Percentiles rank a stretch among this genome's conserved stretches.
phyloP scores from a whole-genome alignment of 257 asterid species.

The Lycium barbarum region DNA sequence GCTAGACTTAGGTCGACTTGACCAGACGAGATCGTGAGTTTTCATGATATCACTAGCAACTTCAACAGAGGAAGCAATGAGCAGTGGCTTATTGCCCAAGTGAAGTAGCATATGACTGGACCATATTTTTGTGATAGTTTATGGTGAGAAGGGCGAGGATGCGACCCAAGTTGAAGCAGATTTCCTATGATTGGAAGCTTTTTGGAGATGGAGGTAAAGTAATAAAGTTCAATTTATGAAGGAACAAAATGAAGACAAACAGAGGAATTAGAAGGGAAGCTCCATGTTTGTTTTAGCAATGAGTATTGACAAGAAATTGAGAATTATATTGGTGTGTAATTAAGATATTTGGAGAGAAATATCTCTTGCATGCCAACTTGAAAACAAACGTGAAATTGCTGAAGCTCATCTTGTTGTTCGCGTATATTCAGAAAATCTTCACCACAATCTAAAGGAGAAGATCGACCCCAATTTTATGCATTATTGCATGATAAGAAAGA shows the following conservation, averaged over 20 bases:
- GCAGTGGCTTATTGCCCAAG: constrained; percentile 48
- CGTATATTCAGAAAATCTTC: too few relatives aligned
- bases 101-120: constrained; percentile 43
- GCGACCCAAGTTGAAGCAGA: constrained; percentile 47
- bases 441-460: too few relatives aligned
- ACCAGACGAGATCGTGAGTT: constrained; percentile 48
- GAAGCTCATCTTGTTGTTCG: too few relatives aligned
- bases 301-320: not conserved
- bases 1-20: constrained; percentile 47
- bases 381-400: too few relatives aligned
- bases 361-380: too few relatives aligned
- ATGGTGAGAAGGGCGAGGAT: constrained; percentile 52
- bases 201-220: constrained; percentile 51
- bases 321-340: not conserved
- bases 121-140: constrained; percentile 47
- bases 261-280: not conserved
- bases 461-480: too few relatives aligned
- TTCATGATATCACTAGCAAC: constrained; percentile 57
- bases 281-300: not conserved
- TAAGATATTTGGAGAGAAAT: not conserved
- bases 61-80: constrained; percentile 47
- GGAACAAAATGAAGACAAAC: constrained; percentile 15
- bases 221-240: constrained; percentile 28
- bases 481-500: too few relatives aligned
- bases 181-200: constrained; percentile 56